These are phyloP conservation scores for Penicillium palitans DNA, from an alignment of 2,329 filamentous ascomycete species.

Conservation along the genomic window DNA sequence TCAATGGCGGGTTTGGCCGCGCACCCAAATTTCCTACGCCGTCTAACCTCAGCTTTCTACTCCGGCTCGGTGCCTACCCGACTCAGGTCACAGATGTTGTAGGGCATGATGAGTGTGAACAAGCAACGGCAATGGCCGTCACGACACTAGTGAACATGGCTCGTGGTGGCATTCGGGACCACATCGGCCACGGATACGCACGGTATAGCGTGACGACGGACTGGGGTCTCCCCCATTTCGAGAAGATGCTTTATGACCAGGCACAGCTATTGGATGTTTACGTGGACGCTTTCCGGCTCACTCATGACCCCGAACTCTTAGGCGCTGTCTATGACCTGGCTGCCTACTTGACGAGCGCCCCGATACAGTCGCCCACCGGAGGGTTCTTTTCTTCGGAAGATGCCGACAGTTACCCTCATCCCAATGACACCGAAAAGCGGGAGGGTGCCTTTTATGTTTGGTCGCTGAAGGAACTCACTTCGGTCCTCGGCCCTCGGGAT, in stretches of 20 bases:
- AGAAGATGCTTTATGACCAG: constrained; percentile 96
- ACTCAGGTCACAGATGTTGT: constrained; percentile 78
- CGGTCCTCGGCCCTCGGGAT: constrained; percentile 68
- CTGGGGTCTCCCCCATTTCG: constrained; percentile 94
- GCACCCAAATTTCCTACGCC: constrained; percentile 91
- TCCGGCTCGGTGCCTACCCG: constrained; percentile 72
- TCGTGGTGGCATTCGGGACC: constrained; percentile 69
- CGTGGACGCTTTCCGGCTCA: constrained; percentile 77
- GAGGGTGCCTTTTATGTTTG: constrained; percentile 95
- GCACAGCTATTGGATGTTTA: constrained; percentile 80
- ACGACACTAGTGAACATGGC: constrained; percentile 78
- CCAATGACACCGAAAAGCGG: constrained; percentile 75
- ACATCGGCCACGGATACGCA: constrained; percentile 74
- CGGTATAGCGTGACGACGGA: constrained; percentile 87
- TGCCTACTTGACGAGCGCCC: constrained; percentile 75
- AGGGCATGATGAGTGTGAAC: constrained; percentile 73
- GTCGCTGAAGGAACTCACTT: constrained; percentile 83
- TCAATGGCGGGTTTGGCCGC: constrained; percentile 74
- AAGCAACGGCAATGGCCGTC: constrained; percentile 75
- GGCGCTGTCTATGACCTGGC: constrained; percentile 78
- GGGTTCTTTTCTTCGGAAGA: constrained; percentile 88
- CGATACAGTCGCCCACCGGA: constrained; percentile 66
- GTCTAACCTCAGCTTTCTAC: constrained; percentile 76
- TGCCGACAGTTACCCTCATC: constrained; percentile 75
- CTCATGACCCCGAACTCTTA: constrained; percentile 68